phyloP scores from a whole-genome alignment of 192 early-diverging fungal species.

The Podila clonocystis region DNA sequence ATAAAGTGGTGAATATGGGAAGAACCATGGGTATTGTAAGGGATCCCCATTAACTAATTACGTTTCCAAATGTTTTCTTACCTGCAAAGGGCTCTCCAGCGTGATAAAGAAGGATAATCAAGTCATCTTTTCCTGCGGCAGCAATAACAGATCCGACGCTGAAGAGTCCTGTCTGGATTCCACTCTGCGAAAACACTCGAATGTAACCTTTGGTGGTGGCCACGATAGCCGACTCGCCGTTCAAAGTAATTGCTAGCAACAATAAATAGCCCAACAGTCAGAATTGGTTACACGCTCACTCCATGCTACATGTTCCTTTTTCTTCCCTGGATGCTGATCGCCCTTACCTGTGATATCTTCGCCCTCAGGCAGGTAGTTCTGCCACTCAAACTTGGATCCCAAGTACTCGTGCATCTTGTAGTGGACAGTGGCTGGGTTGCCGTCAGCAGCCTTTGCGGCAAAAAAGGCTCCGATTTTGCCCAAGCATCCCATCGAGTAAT shows the following conservation, averaged over 20 bases:
- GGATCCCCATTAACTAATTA: not conserved
- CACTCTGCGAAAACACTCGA: slow-evolving; percentile 81
- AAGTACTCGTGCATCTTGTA: slow-evolving; percentile 80
- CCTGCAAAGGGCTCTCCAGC: slow-evolving; percentile 37
- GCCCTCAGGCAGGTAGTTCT: slow-evolving; percentile 65
- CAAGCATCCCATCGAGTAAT: slow-evolving; percentile 83
- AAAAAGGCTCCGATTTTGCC: slow-evolving; percentile 78
- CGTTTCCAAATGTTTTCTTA: slow-evolving; percentile 33
- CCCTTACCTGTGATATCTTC: slow-evolving; percentile 72
- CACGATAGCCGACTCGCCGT: slow-evolving; percentile 69
- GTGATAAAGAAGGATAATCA: slow-evolving; percentile 54
- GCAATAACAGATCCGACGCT: slow-evolving; percentile 66
- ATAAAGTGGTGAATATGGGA: not conserved
- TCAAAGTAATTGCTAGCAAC: slow-evolving; percentile 74
- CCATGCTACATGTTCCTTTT: not conserved
- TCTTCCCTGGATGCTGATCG: not conserved
- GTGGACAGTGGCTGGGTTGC: slow-evolving; percentile 68
- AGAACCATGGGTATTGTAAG: no score
- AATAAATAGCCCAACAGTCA: slow-evolving; percentile 2
- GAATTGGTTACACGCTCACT: not conserved
- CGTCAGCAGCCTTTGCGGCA: slow-evolving; percentile 61
- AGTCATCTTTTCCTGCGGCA: slow-evolving; percentile 48
- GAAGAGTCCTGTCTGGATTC: slow-evolving; percentile 80
- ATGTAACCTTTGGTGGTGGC: slow-evolving; percentile 81
- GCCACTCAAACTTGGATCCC: slow-evolving; percentile 83